Conservation (phyloP, 805 yeast genomes). For the Pichia rugopelliculosa region DNA sequence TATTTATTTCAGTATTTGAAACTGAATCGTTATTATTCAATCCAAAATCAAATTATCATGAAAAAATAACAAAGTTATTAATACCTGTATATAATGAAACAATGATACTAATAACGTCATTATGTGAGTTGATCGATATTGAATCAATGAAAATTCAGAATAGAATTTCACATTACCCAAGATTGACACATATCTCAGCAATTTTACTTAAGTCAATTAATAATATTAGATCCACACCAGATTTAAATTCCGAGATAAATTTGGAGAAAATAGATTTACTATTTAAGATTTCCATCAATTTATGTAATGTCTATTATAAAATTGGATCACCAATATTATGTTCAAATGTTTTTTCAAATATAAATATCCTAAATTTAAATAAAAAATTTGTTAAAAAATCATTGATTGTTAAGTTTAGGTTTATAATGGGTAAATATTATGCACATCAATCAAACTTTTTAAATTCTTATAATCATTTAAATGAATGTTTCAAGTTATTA, state of each 20-base stretch:
- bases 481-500: slow-evolving; percentile 39
- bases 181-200: slow-evolving; percentile 42
- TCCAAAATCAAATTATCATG: slow-evolving; percentile 26
- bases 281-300: slow-evolving; percentile 39
- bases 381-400: slow-evolving; percentile 33
- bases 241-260: slow-evolving; percentile 27
- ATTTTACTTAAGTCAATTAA: slow-evolving; percentile 43
- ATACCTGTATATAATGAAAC: slow-evolving; percentile 33
- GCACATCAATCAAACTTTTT: slow-evolving; percentile 44
- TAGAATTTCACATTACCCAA: slow-evolving; percentile 29
- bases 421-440: slow-evolving; percentile 45
- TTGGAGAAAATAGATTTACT: slow-evolving; percentile 38
- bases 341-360: slow-evolving; percentile 53
- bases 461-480: slow-evolving; percentile 40
- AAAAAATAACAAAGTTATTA: slow-evolving; percentile 25
- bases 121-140: slow-evolving; percentile 36
- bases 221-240: slow-evolving; percentile 40
- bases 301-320: slow-evolving; percentile 46
- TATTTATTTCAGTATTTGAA: slow-evolving; percentile 39
- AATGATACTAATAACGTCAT: slow-evolving; percentile 35
- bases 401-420: slow-evolving; percentile 47
- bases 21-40: slow-evolving; percentile 43
- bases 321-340: slow-evolving; percentile 52
- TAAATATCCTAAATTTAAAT: slow-evolving; percentile 42
- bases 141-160: slow-evolving; percentile 33